phyloP scores from a whole-genome alignment of 352 stramenopile genomes.

The Globisporangium nodosum region DNA sequence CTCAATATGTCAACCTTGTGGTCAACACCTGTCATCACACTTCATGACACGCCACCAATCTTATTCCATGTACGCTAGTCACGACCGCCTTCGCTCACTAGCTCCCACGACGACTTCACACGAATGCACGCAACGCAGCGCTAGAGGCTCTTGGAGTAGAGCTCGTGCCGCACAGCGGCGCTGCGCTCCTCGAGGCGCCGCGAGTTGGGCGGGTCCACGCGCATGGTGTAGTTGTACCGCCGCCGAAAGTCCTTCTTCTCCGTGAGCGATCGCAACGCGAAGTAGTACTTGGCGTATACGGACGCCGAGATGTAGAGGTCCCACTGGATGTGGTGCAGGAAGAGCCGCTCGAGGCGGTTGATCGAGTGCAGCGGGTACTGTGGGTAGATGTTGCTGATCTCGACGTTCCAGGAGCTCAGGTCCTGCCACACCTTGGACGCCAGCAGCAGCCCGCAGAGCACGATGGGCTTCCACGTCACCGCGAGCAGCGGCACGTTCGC shows the following conservation, averaged over 20 bases:
- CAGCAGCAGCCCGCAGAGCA: constrained; percentile 95
- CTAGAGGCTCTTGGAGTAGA: constrained; percentile 85
- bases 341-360: constrained; percentile 95
- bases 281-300: constrained; percentile 99
- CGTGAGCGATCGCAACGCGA: constrained; percentile 92
- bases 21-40: too few relatives aligned
- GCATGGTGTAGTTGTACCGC: constrained; percentile 88
- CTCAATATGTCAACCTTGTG: background rate
- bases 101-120: background rate
- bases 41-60: too few relatives aligned
- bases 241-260: constrained; percentile 90
- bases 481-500: constrained; percentile 94
- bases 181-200: constrained; percentile 82
- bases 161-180: constrained; percentile 70
- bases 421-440: constrained; percentile 99
- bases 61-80: too few relatives aligned
- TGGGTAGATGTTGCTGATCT: constrained; percentile 98
- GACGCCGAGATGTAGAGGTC: constrained; percentile 96
- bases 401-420: constrained; percentile 97
- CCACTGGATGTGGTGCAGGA: constrained; percentile 97
- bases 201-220: constrained; percentile 81
- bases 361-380: constrained; percentile 97
- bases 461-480: constrained; percentile 96
- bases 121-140: background rate
- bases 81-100: background rate